phyloP scores from a whole-genome alignment of 176 grass and related monocot genomes.

The Oryza rufipogon region DNA sequence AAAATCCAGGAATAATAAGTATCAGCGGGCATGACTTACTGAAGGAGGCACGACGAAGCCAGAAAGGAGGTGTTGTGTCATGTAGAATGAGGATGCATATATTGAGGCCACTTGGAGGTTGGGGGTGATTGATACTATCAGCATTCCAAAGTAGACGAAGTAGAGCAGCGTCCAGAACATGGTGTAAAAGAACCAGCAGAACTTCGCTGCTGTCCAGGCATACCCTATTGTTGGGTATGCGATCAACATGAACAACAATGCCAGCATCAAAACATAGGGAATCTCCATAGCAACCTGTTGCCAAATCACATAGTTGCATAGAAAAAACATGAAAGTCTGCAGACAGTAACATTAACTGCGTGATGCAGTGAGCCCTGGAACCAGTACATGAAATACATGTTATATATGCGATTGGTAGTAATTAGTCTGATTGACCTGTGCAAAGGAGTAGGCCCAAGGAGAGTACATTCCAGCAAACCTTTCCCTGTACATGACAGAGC shows the following conservation, averaged over 20 bases:
- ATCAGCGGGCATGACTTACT: slow-evolving; percentile 47
- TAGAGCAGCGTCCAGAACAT: slow-evolving; percentile 72
- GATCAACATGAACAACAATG: slow-evolving; percentile 55
- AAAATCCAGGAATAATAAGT: neutral
- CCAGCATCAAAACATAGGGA: slow-evolving; percentile 58
- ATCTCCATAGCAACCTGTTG: slow-evolving; percentile 69
- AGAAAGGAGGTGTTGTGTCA: slow-evolving; percentile 59
- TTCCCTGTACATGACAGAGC: slow-evolving; percentile 53
- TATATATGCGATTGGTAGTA: neutral
- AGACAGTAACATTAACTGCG: neutral
- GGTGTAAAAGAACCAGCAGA: slow-evolving; percentile 70
- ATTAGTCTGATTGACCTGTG: slow-evolving; percentile 42
- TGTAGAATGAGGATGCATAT: slow-evolving; percentile 65
- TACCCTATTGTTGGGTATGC: slow-evolving; percentile 78
- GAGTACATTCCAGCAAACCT: slow-evolving; percentile 74
- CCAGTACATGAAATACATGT: neutral
- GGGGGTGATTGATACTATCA: slow-evolving; percentile 64
- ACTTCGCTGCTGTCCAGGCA: slow-evolving; percentile 59
- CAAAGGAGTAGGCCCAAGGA: slow-evolving; percentile 63
- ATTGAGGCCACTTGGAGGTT: slow-evolving; percentile 65
- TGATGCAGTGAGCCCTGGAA: neutral
- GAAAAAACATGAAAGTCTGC: neutral
- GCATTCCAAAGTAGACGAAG: slow-evolving; percentile 77
- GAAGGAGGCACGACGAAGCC: slow-evolving; percentile 66
- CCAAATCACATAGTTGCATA: neutral